These are phyloP conservation scores for Ogataea philodendri DNA, from an alignment of 805 yeast genomes.

Conservation along the genomic window DNA sequence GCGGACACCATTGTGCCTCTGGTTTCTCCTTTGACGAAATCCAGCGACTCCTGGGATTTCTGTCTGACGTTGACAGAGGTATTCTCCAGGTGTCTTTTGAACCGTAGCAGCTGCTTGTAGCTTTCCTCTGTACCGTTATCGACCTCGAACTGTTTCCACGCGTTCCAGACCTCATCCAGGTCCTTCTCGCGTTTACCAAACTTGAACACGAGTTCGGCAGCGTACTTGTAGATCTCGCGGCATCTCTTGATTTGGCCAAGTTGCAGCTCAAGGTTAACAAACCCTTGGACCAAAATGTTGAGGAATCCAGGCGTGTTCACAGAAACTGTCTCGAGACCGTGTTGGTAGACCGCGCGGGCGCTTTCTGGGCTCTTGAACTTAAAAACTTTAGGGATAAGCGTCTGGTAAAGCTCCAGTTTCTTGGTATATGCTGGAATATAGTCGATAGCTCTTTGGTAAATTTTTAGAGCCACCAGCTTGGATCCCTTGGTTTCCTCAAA, in stretches of 20 bases:
- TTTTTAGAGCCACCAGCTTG: constrained; percentile 45
- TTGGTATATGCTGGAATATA: constrained; percentile 29
- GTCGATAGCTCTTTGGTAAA: constrained; percentile 44
- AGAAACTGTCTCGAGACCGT: constrained; percentile 42
- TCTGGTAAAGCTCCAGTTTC: constrained; percentile 42
- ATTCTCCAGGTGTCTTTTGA: constrained; percentile 43
- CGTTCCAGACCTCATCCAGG: constrained; percentile 49
- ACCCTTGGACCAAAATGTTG: constrained; percentile 47
- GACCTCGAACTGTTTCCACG: constrained; percentile 76
- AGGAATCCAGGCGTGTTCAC: constrained; percentile 29
- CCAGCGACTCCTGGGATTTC: constrained; percentile 32
- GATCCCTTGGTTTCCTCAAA: constrained; percentile 61
- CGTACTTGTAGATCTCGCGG: constrained; percentile 59
- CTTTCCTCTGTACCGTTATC: constrained; percentile 67
- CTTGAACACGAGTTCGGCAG: constrained; percentile 43
- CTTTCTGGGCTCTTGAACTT: constrained; percentile 40
- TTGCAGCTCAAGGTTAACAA: constrained; percentile 55
- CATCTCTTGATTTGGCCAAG: constrained; percentile 57
- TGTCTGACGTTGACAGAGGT: constrained; percentile 24
- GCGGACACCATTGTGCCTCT: constrained; percentile 25
- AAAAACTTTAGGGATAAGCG: constrained; percentile 41
- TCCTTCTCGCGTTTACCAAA: constrained; percentile 26
- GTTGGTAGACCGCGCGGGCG: constrained; percentile 49
- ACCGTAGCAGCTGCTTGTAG: constrained; percentile 69
- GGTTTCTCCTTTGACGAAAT: constrained; percentile 47